A percentile compares a stretch with the other conserved stretches of the same genome.
phyloP scores from a whole-genome alignment of 805 yeast species.

The Pichia scutulata region DNA sequence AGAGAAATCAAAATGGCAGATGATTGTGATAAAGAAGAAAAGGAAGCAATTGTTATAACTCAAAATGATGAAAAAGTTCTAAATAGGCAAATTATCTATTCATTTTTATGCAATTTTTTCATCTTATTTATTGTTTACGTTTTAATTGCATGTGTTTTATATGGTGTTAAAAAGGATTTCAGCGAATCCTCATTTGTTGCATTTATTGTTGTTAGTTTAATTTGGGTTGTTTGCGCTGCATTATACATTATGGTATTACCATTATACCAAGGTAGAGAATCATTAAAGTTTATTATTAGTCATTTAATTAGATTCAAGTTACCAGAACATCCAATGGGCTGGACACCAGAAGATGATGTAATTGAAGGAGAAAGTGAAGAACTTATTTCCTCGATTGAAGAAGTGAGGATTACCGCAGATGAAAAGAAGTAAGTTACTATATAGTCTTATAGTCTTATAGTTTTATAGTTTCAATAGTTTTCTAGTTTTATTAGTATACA shows the following conservation, averaged over 20 bases:
- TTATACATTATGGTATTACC: constrained; percentile 32
- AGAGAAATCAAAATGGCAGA: constrained; percentile 26
- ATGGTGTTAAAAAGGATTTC: constrained; percentile 30
- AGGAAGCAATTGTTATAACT: constrained; percentile 20
- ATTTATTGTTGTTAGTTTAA: constrained; percentile 31
- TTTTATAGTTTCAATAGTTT: no score
- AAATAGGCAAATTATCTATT: constrained; percentile 33
- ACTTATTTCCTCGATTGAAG: background rate
- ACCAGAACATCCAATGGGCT: constrained; percentile 8
- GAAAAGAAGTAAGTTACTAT: background rate
- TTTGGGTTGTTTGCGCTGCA: constrained; percentile 31
- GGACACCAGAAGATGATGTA: background rate
- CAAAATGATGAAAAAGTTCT: constrained; percentile 17
- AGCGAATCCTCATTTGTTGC: constrained; percentile 30
- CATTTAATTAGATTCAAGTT: constrained; percentile 3
- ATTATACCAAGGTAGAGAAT: constrained; percentile 27
- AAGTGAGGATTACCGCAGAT: background rate
- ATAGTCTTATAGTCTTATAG: no score
- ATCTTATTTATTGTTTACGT: constrained; percentile 26
- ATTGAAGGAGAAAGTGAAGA: background rate
- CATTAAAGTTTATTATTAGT: constrained; percentile 9
- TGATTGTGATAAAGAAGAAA: constrained; percentile 30
- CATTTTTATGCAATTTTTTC: constrained; percentile 32
- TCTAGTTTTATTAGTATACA: no score
- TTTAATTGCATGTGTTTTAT: constrained; percentile 26